Conservation (phyloP, 2,329 filamentous ascomycete species). For the Rachicladosporium sp. region DNA sequence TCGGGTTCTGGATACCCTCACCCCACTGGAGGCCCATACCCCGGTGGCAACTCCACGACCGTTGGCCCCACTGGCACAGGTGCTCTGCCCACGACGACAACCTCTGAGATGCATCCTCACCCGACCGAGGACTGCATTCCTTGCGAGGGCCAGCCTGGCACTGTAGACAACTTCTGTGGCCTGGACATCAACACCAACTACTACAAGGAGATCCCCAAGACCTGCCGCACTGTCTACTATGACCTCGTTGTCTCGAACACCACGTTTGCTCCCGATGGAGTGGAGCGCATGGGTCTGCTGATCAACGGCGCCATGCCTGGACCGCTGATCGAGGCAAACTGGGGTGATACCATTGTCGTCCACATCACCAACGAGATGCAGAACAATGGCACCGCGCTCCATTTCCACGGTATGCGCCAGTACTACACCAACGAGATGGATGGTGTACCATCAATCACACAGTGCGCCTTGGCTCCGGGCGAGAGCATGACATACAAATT, state of each 20-base stretch:
- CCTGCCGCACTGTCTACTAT: conserved; percentile 30
- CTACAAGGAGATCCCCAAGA: conserved; percentile 26
- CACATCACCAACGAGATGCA: conserved; percentile 20
- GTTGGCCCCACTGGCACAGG: neutral
- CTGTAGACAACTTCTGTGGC: conserved; percentile 21
- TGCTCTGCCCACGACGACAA: conserved; percentile 1
- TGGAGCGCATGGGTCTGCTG: conserved; percentile 26
- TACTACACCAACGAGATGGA: conserved; percentile 41
- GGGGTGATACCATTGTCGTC: conserved; percentile 28
- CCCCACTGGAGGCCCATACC: neutral
- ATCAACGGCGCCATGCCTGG: conserved; percentile 38
- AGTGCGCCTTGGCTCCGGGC: conserved; percentile 29
- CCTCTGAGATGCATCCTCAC: neutral
- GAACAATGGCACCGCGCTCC: conserved; percentile 35
- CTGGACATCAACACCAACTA: conserved; percentile 24
- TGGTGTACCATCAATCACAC: conserved; percentile 34
- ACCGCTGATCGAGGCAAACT: conserved; percentile 32
- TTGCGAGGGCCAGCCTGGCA: conserved; percentile 21
- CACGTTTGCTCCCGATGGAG: conserved; percentile 36
- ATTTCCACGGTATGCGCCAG: conserved; percentile 37
- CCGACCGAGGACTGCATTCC: conserved; percentile 12
- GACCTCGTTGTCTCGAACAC: conserved; percentile 30
- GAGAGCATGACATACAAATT: conserved; percentile 23
- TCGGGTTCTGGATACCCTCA: no score
- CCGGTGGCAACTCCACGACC: neutral